These are phyloP conservation scores for Candida incommunis DNA, from an alignment of 805 yeast species.

Conservation along the genomic window DNA sequence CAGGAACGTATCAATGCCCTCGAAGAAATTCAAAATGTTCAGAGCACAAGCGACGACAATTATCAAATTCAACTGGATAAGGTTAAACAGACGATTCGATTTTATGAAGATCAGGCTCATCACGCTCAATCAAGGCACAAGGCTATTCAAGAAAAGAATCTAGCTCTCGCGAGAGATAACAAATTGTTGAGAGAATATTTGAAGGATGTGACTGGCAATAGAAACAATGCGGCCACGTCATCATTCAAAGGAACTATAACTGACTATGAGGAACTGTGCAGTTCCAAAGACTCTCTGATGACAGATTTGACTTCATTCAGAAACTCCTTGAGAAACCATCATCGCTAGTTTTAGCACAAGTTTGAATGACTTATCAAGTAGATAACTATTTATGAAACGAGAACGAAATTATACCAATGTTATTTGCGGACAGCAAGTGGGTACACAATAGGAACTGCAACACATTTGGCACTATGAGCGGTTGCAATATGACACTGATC, in stretches of 20 bases:
- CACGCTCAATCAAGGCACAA: slow-evolving; percentile 13
- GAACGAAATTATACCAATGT: no score
- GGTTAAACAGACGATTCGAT: slow-evolving; percentile 13
- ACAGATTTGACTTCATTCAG: not conserved
- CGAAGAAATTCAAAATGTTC: slow-evolving; percentile 16
- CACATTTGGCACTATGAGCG: no score
- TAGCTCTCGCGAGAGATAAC: slow-evolving; percentile 11
- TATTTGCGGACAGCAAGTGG: no score
- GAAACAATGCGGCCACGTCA: slow-evolving; percentile 5
- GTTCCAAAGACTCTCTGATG: not conserved
- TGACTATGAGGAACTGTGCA: slow-evolving; percentile 5
- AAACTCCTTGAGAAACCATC: slow-evolving; percentile 1
- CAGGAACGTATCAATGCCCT: slow-evolving; percentile 24
- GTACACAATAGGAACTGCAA: no score
- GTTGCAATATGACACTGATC: no score
- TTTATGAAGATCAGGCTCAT: slow-evolving; percentile 19
- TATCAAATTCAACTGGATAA: slow-evolving; percentile 16
- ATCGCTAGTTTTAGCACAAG: no score
- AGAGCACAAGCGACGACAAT: slow-evolving; percentile 20
- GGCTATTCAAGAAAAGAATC: slow-evolving; percentile 12
- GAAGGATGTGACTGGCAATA: slow-evolving; percentile 13
- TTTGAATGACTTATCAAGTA: no score
- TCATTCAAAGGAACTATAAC: slow-evolving; percentile 5
- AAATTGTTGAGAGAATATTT: slow-evolving; percentile 12
- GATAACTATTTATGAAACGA: no score